phyloP scores from a whole-genome alignment of 441 rosid genomes.

The Gossypium schwendimanii region DNA sequence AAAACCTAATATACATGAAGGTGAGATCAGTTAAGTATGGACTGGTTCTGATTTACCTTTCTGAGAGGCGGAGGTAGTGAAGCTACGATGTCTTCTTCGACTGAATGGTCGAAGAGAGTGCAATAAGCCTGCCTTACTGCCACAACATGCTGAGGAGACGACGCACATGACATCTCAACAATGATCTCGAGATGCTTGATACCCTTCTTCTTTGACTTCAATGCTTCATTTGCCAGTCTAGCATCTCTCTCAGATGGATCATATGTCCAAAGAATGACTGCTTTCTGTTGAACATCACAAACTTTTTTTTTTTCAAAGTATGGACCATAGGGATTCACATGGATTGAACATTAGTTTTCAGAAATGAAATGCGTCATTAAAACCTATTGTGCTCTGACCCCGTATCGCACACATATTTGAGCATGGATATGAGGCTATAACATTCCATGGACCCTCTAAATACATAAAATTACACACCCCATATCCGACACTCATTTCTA shows the following conservation, averaged over 20 bases:
- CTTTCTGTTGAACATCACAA: conserved; percentile 44
- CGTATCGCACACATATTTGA: not conserved
- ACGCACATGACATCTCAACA: conserved; percentile 70
- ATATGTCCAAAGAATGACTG: conserved; percentile 55
- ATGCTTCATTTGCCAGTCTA: conserved; percentile 44
- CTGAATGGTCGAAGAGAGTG: conserved; percentile 48
- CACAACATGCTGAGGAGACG: conserved; percentile 60
- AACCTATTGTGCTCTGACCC: not conserved
- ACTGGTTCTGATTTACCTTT: conserved; percentile 40
- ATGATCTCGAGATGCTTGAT: conserved; percentile 45
- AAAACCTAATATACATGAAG: not conserved
- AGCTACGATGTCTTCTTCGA: conserved; percentile 68
- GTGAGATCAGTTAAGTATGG: not conserved
- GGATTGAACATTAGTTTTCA: not conserved
- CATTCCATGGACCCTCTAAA: not conserved
- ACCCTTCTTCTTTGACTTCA: conserved; percentile 33
- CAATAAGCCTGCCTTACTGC: conserved; percentile 74
- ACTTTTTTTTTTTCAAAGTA: not conserved
- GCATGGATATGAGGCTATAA: not conserved
- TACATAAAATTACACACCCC: not conserved
- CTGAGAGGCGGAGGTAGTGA: conserved; percentile 35
- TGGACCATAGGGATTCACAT: not conserved
- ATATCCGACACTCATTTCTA: not conserved
- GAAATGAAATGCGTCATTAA: not conserved
- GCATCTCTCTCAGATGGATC: conserved; percentile 91